phyloP scores from a whole-genome alignment of 2,329 filamentous ascomycete species.

The Tolypocladium cylindrosporum region DNA sequence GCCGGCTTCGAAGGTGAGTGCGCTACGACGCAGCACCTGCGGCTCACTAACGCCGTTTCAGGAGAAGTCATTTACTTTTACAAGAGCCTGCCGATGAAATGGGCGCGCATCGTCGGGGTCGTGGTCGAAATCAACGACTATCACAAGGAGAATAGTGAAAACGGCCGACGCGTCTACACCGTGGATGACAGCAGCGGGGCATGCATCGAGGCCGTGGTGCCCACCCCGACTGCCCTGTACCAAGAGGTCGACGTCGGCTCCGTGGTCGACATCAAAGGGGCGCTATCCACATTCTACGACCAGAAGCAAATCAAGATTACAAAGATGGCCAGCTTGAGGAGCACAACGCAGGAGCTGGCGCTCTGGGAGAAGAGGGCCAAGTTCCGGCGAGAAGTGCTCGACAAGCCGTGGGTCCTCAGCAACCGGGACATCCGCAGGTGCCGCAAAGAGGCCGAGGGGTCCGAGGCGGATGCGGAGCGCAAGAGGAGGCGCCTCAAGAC shows the following conservation, averaged over 20 bases:
- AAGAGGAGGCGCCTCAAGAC: constrained; percentile 14
- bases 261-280: constrained; percentile 48
- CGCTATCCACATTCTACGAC: constrained; percentile 34
- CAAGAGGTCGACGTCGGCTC: constrained; percentile 37
- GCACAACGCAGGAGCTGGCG: constrained; percentile 45
- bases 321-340: constrained; percentile 35
- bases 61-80: constrained; percentile 54
- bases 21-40: not conserved
- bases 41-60: constrained; percentile 2
- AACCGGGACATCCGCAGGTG: constrained; percentile 38
- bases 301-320: constrained; percentile 42
- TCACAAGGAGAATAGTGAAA: not conserved
- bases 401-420: constrained; percentile 44
- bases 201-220: constrained; percentile 37
- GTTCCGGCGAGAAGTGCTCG: constrained; percentile 41
- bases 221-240: constrained; percentile 8
- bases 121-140: constrained; percentile 54
- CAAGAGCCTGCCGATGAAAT: constrained; percentile 67
- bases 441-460: constrained; percentile 33
- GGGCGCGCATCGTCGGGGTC: constrained; percentile 60
- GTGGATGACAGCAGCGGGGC: constrained; percentile 57
- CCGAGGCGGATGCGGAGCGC: constrained; percentile 14
- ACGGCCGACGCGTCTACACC: constrained; percentile 38
- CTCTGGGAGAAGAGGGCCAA: constrained; percentile 46
- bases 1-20: constrained; percentile 42